These are phyloP conservation scores for Cladorrhinum samala DNA, from an alignment of 495 filamentous ascomycete genomes.

Conservation along the genomic window DNA sequence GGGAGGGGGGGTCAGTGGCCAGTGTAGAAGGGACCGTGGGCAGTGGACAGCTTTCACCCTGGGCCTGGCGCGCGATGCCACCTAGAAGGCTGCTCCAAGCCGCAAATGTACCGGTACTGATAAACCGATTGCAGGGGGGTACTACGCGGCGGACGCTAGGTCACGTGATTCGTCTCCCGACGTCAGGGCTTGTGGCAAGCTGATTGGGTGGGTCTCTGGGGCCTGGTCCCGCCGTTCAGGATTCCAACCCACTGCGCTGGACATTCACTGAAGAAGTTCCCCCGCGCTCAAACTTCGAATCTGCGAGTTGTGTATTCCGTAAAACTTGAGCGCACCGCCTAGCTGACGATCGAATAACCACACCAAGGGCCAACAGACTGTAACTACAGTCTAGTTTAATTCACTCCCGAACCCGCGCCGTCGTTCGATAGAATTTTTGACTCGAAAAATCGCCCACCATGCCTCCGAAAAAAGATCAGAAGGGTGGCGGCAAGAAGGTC, in stretches of 20 bases:
- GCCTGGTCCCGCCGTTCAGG: conserved; percentile 9
- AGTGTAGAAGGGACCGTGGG: neutral
- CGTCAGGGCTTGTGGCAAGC: conserved; percentile 20
- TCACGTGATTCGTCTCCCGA: conserved; percentile 17
- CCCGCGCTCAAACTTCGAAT: conserved; percentile 14
- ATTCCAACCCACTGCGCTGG: conserved; percentile 8
- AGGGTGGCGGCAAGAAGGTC: conserved; percentile 48
- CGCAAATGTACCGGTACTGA: conserved; percentile 10
- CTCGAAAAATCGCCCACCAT: conserved; percentile 48
- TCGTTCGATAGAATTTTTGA: neutral
- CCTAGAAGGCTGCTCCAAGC: neutral
- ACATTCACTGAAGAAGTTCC: conserved; percentile 17
- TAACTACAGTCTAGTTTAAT: neutral
- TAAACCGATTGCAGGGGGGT: neutral
- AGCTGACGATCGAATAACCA: neutral
- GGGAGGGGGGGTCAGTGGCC: too few species aligned
- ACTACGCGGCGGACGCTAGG: neutral
- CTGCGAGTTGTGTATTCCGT: conserved; percentile 10
- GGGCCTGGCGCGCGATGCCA: conserved; percentile 3
- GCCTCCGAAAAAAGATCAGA: conserved; percentile 82
- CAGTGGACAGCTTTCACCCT: conserved; percentile 25
- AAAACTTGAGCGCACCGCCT: conserved; percentile 9
- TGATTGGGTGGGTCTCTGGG: conserved; percentile 6
- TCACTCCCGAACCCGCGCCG: neutral
- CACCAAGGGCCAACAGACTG: neutral